Conservation (phyloP, 2,329 filamentous ascomycete species). For the Aureobasidium sp. region DNA sequence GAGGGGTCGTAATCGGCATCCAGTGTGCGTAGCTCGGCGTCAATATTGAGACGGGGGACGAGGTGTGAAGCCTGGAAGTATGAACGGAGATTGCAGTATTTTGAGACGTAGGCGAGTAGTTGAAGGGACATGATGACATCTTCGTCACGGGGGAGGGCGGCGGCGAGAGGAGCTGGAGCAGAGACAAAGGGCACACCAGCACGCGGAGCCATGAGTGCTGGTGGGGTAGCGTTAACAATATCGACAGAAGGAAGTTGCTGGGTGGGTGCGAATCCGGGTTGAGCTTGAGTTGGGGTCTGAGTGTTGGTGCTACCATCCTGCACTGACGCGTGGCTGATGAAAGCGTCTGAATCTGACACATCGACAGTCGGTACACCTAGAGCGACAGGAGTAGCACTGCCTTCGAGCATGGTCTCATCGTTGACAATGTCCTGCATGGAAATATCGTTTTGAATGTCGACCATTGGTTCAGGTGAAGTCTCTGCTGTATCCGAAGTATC, state of each 20-base stretch:
- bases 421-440: conserved; percentile 85
- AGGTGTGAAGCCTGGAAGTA: conserved; percentile 96
- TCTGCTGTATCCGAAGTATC: conserved; percentile 39
- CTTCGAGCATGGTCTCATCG: conserved; percentile 69
- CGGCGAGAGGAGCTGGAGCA: conserved; percentile 58
- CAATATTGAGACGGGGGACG: conserved; percentile 85
- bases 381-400: conserved; percentile 59
- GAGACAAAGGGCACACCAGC: conserved; percentile 13
- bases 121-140: conserved; percentile 98
- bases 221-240: conserved; percentile 64
- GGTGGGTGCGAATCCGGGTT: conserved; percentile 8
- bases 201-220: conserved; percentile 28
- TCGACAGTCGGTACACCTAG: conserved; percentile 72
- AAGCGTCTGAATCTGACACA: conserved; percentile 82
- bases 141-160: conserved; percentile 92
- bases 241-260: conserved; percentile 47
- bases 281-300: conserved; percentile 56
- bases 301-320: conserved; percentile 81
- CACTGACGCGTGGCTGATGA: conserved; percentile 83
- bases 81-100: conserved; percentile 91
- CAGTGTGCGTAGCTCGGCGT: conserved; percentile 71
- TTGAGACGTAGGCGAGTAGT: conserved; percentile 92
- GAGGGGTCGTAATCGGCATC: conserved; percentile 56
- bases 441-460: conserved; percentile 73
- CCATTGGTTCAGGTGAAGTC: conserved; percentile 55